phyloP scores from a whole-genome alignment of 345 rosid genomes.

The Eucalyptus pumila region DNA sequence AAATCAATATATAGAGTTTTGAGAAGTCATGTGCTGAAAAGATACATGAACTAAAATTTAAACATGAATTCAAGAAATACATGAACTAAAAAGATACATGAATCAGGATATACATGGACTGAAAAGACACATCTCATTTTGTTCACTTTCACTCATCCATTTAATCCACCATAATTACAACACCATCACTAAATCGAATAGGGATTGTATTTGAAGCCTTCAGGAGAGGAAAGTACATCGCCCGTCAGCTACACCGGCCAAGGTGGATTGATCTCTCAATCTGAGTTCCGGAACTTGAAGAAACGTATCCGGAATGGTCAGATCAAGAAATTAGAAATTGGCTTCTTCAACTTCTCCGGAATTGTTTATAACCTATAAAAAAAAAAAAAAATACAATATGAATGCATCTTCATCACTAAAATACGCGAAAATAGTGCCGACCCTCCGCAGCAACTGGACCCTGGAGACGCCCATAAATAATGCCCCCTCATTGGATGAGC shows the following conservation, averaged over 20 bases:
- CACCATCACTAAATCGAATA: background rate
- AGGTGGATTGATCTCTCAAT: background rate
- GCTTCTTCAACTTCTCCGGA: background rate
- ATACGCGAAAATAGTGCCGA: background rate
- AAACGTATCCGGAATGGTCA: background rate
- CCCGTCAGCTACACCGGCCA: background rate
- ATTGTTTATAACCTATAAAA: background rate
- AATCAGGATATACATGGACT: too few species aligned
- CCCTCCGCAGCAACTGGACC: background rate
- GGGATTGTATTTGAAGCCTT: background rate
- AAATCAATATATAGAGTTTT: too few species aligned
- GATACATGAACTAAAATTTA: background rate
- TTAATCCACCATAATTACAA: background rate
- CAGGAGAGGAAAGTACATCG: background rate
- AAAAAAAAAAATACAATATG: too few species aligned
- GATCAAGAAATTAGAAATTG: background rate
- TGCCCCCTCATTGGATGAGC: background rate
- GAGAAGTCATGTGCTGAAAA: too few species aligned
- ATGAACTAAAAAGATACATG: fast-evolving
- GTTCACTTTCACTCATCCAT: background rate
- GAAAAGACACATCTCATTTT: background rate
- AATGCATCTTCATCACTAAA: background rate
- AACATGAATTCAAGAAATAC: background rate
- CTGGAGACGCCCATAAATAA: background rate
- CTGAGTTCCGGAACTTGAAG: background rate